phyloP scores from a whole-genome alignment of 495 filamentous ascomycete species.

The Xylaria cubensis region DNA sequence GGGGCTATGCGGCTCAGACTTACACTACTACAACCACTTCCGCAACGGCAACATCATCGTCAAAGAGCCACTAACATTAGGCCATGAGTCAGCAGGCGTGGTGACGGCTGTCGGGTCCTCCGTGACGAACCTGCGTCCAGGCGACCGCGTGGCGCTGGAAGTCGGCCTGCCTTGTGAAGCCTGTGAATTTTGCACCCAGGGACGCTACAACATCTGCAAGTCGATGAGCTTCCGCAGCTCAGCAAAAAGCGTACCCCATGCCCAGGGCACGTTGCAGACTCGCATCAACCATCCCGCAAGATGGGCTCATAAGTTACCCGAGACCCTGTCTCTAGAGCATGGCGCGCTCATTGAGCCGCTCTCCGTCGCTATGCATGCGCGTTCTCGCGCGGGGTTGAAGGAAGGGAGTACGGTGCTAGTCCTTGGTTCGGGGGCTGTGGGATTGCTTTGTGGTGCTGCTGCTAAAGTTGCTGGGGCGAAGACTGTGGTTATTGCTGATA shows the following conservation, averaged over 20 bases:
- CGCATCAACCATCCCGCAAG: slow-evolving; percentile 75
- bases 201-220: slow-evolving; percentile 88
- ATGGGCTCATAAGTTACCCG: slow-evolving; percentile 72
- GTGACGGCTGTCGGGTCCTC: slow-evolving; percentile 58
- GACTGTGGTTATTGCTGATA: slow-evolving; percentile 77
- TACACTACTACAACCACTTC: slow-evolving; percentile 72
- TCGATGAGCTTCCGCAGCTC: slow-evolving; percentile 78
- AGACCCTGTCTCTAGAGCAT: slow-evolving; percentile 64
- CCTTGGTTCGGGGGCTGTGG: slow-evolving; percentile 83
- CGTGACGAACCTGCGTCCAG: slow-evolving; percentile 54
- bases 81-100: slow-evolving; percentile 66
- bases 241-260: slow-evolving; percentile 78
- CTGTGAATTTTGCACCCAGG: slow-evolving; percentile 69
- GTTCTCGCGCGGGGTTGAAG: slow-evolving; percentile 64
- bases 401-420: slow-evolving; percentile 66
- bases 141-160: slow-evolving; percentile 83
- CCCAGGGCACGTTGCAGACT: slow-evolving; percentile 84
- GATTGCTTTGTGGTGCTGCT: slow-evolving; percentile 74
- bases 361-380: slow-evolving; percentile 79
- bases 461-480: slow-evolving; percentile 64
- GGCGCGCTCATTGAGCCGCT: slow-evolving; percentile 83
- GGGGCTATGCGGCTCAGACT: slow-evolving; percentile 72
- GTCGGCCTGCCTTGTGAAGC: slow-evolving; percentile 78
- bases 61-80: slow-evolving; percentile 66
- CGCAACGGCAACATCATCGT: slow-evolving; percentile 72